A percentile compares a stretch with the other conserved stretches of the same genome.
phyloP scores from a whole-genome alignment of 768 basidiomycete species.

The Amanita thiersii region DNA sequence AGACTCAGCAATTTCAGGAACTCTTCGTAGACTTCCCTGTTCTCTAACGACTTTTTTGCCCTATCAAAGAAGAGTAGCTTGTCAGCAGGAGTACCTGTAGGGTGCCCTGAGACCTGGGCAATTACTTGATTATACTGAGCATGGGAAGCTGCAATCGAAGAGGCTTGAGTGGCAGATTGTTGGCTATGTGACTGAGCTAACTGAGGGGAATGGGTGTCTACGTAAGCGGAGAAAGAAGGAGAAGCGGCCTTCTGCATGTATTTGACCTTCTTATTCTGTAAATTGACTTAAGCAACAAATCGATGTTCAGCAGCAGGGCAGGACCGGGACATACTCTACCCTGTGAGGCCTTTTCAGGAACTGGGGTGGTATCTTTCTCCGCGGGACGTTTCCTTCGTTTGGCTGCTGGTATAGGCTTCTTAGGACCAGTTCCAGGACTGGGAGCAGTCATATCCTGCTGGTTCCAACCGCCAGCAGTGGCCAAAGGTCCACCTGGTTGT shows the following conservation, averaged over 20 bases:
- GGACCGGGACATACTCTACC: slow-evolving; percentile 33
- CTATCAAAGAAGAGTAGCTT: slow-evolving; percentile 94
- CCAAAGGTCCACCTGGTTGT: slow-evolving; percentile 30
- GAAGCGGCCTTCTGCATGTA: slow-evolving; percentile 51
- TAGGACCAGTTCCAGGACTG: slow-evolving; percentile 31
- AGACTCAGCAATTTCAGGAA: slow-evolving; percentile 90
- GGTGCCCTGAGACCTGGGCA: slow-evolving; percentile 21
- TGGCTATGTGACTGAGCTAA: slow-evolving; percentile 23
- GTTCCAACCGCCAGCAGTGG: slow-evolving; percentile 26
- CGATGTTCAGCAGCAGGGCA: not conserved
- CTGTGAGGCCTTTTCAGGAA: slow-evolving; percentile 39
- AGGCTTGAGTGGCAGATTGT: slow-evolving; percentile 14
- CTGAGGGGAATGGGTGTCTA: slow-evolving; percentile 35
- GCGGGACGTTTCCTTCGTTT: slow-evolving; percentile 55
- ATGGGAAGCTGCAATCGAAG: slow-evolving; percentile 14
- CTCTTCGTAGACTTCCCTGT: slow-evolving; percentile 78
- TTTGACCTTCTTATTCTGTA: slow-evolving; percentile 57
- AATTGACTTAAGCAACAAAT: slow-evolving; percentile 6
- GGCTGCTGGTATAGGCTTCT: slow-evolving; percentile 33
- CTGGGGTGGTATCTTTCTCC: slow-evolving; percentile 65
- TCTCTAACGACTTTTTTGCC: slow-evolving; percentile 74
- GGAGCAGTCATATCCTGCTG: slow-evolving; percentile 28
- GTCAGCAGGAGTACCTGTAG: slow-evolving; percentile 40
- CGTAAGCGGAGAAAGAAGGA: slow-evolving; percentile 43
- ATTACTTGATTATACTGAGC: slow-evolving; percentile 14